phyloP scores from a whole-genome alignment of 495 filamentous ascomycete genomes.

The Chaetomium cochliodes region DNA sequence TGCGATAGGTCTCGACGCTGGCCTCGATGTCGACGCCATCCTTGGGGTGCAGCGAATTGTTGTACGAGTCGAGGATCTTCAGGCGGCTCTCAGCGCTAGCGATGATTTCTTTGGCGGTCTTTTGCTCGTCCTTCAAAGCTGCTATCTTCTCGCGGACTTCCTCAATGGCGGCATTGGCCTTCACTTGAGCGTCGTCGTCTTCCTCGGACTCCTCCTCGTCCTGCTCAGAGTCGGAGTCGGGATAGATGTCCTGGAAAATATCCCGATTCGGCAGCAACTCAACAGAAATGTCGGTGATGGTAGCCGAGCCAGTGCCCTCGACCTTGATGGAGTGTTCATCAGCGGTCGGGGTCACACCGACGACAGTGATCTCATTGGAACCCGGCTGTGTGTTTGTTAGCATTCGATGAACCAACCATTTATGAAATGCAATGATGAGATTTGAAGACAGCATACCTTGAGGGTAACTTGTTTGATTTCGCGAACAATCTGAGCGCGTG shows the following conservation, averaged over 20 bases:
- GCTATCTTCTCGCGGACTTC: conserved; percentile 31
- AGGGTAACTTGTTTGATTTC: conserved; percentile 60
- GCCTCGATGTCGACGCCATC: conserved; percentile 30
- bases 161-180: conserved; percentile 30
- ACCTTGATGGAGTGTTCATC: conserved; percentile 70
- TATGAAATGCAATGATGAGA: neutral
- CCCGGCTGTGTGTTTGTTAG: conserved; percentile 48
- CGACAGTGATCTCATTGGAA: conserved; percentile 61
- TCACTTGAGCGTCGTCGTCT: conserved; percentile 33
- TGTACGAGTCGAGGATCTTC: conserved; percentile 47
- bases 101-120: conserved; percentile 35
- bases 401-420: no score
- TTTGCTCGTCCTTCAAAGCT: conserved; percentile 31
- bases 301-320: conserved; percentile 60
- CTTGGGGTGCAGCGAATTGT: conserved; percentile 39
- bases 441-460: conserved; percentile 43
- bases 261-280: conserved; percentile 60
- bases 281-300: conserved; percentile 65
- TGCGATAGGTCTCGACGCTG: conserved; percentile 47
- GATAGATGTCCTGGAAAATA: conserved; percentile 57
- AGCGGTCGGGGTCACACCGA: conserved; percentile 62
- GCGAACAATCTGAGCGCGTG: conserved; percentile 59
- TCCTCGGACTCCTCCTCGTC: conserved; percentile 37
- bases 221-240: conserved; percentile 46
- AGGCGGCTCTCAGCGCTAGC: conserved; percentile 43